phyloP scores from a whole-genome alignment of 2,329 filamentous ascomycete genomes.

The Diaporthe eres region DNA sequence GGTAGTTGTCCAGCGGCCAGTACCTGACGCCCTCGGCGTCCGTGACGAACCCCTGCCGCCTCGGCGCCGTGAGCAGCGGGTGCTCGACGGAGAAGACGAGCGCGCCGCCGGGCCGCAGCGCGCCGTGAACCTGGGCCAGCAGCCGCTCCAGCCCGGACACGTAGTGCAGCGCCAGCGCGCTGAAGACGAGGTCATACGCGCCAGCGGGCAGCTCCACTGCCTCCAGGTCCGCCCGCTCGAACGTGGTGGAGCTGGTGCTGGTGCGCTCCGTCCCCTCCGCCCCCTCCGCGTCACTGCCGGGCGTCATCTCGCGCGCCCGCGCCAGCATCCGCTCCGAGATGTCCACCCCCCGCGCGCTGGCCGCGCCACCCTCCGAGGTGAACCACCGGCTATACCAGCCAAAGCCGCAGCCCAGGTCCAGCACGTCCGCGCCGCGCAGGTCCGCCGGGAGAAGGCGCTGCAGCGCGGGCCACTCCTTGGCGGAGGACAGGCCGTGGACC shows the following conservation, averaged over 20 bases:
- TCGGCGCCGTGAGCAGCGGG: conserved; percentile 2
- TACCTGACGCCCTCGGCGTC: neutral
- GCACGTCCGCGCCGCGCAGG: neutral
- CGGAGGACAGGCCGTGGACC: neutral
- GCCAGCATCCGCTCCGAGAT: neutral
- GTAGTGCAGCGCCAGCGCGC: conserved; percentile 16
- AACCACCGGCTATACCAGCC: conserved; percentile 1
- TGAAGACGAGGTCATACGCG: neutral
- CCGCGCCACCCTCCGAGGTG: neutral
- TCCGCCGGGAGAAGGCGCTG: neutral
- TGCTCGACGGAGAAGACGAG: neutral
- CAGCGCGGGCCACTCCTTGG: neutral
- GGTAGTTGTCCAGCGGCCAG: conserved; percentile 3
- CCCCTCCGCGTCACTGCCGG: neutral
- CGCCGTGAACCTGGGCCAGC: neutral
- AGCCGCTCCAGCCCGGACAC: neutral
- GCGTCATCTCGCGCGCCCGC: conserved; percentile 2
- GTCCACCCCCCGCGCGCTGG: neutral
- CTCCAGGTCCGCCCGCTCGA: neutral
- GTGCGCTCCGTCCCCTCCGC: neutral
- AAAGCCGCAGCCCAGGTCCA: conserved; percentile 7
- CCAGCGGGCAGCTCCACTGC: neutral
- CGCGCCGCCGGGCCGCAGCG: neutral
- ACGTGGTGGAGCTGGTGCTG: neutral
- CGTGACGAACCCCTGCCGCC: neutral